These are phyloP conservation scores for Claviceps lovelessii DNA, from an alignment of 2,329 filamentous ascomycete genomes.

Conservation along the genomic window DNA sequence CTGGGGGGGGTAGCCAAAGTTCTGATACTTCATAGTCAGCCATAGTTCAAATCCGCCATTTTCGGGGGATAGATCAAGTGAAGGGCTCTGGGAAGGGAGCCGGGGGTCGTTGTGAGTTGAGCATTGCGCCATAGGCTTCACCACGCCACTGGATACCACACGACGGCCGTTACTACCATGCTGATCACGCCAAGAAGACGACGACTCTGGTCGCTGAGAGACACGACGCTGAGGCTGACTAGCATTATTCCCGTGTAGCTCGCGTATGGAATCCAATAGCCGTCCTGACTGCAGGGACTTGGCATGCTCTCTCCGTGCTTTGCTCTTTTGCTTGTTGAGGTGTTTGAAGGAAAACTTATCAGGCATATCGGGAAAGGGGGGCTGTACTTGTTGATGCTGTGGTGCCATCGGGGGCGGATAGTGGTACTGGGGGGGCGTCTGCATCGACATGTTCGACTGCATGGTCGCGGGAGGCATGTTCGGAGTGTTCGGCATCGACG, in stretches of 20 bases:
- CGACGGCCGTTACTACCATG: slow-evolving; percentile 10
- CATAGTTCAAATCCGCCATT: slow-evolving; percentile 56
- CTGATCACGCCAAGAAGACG: slow-evolving; percentile 16
- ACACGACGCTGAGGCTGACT: slow-evolving; percentile 26
- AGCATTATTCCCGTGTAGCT: slow-evolving; percentile 19
- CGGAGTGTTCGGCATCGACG: slow-evolving; percentile 53
- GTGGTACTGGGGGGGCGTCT: slow-evolving; percentile 47
- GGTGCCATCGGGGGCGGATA: slow-evolving; percentile 43
- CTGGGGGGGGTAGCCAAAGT: slow-evolving; percentile 38
- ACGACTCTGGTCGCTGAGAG: slow-evolving; percentile 31
- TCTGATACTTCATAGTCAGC: slow-evolving; percentile 60
- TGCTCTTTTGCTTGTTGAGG: slow-evolving; percentile 29
- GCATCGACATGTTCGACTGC: slow-evolving; percentile 45
- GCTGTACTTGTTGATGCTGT: slow-evolving; percentile 47
- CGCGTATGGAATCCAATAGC: slow-evolving; percentile 23
- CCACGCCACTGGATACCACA: slow-evolving; percentile 10
- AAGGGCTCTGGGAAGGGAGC: slow-evolving; percentile 9
- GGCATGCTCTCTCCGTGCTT: slow-evolving; percentile 31
- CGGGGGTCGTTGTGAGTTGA: background rate
- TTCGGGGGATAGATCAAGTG: slow-evolving; percentile 51
- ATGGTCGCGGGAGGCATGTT: slow-evolving; percentile 49
- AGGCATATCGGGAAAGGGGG: slow-evolving; percentile 24
- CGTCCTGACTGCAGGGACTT: slow-evolving; percentile 27
- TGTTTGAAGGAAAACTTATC: slow-evolving; percentile 25
- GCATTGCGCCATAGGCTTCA: slow-evolving; percentile 1